Conservation (phyloP, 768 basidiomycete genomes). For the Lentinula guzmanii region DNA sequence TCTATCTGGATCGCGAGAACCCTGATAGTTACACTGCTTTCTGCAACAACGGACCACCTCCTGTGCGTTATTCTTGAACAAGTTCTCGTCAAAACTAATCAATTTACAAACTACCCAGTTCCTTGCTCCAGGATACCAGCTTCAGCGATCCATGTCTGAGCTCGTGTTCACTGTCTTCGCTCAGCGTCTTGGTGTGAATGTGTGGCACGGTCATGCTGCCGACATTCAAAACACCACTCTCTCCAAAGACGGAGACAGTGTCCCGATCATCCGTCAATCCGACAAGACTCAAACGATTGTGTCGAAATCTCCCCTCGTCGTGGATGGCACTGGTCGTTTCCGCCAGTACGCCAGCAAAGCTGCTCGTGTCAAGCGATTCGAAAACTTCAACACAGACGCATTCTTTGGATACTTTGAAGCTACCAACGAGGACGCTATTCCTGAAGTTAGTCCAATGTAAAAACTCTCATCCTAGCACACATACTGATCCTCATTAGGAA, state of each 20-base stretch:
- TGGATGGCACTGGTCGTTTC: slow-evolving; percentile 11
- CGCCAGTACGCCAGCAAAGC: not conserved
- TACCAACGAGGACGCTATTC: slow-evolving; percentile 3
- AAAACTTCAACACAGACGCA: slow-evolving; percentile 11
- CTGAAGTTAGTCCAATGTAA: not conserved
- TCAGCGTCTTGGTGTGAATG: slow-evolving; percentile 11
- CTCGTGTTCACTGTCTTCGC: slow-evolving; percentile 12
- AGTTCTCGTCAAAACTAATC: not conserved
- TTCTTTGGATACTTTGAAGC: slow-evolving; percentile 12
- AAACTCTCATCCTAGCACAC: not conserved
- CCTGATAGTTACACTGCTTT: slow-evolving; percentile 8
- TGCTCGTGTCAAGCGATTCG: slow-evolving; percentile 10
- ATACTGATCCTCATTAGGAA: not conserved
- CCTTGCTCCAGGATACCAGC: slow-evolving; percentile 8
- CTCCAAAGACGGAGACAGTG: slow-evolving; percentile 8
- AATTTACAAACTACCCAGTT: not conserved
- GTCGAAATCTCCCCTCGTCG: slow-evolving; percentile 7
- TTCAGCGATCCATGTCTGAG: slow-evolving; percentile 10
- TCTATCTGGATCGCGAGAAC: slow-evolving; percentile 9
- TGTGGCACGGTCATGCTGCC: slow-evolving; percentile 11
- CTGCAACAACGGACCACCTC: slow-evolving; percentile 11
- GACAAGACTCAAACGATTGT: slow-evolving; percentile 1
- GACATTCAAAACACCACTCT: slow-evolving; percentile 7
- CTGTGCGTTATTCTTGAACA: not conserved
- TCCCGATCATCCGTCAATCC: not conserved